These are phyloP conservation scores for Gypsophila paniculata DNA, from an alignment of 179 eudicot species.

Conservation along the genomic window DNA sequence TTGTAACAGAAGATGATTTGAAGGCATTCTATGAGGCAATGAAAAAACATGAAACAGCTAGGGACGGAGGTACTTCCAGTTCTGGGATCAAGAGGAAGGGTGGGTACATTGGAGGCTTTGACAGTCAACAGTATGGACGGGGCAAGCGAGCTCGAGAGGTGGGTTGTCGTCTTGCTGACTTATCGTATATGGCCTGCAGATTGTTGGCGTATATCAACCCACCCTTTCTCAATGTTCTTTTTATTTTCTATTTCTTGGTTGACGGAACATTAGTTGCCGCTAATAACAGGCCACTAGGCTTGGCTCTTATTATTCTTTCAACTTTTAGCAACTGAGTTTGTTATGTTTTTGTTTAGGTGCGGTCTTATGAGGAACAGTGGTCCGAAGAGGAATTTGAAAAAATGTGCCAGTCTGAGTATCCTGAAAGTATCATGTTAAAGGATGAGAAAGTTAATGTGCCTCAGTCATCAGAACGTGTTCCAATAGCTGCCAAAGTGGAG, in stretches of 20 bases:
- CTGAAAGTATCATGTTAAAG: constrained; percentile 47
- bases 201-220: constrained; percentile 11
- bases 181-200: constrained; percentile 12
- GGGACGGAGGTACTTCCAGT: constrained; percentile 33
- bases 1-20: constrained; percentile 73
- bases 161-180: constrained; percentile 12
- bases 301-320: neutral
- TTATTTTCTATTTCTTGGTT: constrained; percentile 1
- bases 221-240: neutral
- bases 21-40: constrained; percentile 75
- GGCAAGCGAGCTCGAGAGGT: constrained; percentile 99
- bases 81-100: constrained; percentile 67
- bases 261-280: neutral
- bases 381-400: constrained; percentile 98
- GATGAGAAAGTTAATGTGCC: constrained; percentile 42
- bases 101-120: constrained; percentile 62
- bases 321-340: constrained; percentile 1
- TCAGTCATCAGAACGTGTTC: constrained; percentile 28
- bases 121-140: constrained; percentile 91
- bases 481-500: constrained; percentile 34
- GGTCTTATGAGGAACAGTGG: constrained; percentile 98
- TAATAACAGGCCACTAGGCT: neutral
- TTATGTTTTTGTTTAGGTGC: constrained; percentile 48
- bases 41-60: constrained; percentile 54
- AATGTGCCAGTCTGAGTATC: constrained; percentile 69